Conservation (phyloP, 1,139 yeast species). For the Sugiyamaella pinicola region DNA sequence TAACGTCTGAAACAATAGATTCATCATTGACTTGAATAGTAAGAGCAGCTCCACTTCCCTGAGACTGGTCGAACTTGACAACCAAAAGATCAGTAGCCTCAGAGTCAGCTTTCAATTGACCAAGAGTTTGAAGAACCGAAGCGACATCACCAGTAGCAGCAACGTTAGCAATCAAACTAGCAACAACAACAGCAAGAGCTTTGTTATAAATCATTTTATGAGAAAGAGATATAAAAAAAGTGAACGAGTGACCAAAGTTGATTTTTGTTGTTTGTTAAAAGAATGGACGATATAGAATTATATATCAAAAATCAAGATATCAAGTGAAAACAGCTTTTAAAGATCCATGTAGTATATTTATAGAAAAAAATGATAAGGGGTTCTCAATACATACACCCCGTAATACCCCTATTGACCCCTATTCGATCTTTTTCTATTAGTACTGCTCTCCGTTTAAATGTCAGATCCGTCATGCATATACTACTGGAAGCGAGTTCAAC, state of each 20-base stretch:
- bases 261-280: not conserved
- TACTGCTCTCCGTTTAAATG: not conserved
- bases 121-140: slow-evolving; percentile 5
- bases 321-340: not conserved
- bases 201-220: slow-evolving; percentile 4
- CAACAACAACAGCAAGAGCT: slow-evolving; percentile 5
- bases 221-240: not conserved
- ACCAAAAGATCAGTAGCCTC: slow-evolving; percentile 25
- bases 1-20: slow-evolving; percentile 21
- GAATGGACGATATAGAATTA: slow-evolving; percentile 18
- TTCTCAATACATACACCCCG: not conserved
- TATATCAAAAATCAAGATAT: slow-evolving; percentile 5
- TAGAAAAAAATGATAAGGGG: not conserved
- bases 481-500: not conserved
- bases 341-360: not conserved
- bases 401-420: not conserved
- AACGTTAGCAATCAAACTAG: slow-evolving; percentile 6
- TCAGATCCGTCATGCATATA: not conserved
- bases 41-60: slow-evolving; percentile 25
- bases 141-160: slow-evolving; percentile 6
- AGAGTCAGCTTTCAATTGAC: slow-evolving; percentile 20
- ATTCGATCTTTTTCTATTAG: slow-evolving; percentile 1
- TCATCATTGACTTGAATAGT: slow-evolving; percentile 23
- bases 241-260: slow-evolving; percentile 6
- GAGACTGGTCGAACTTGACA: slow-evolving; percentile 20